Percentiles rank a stretch among this genome's conserved stretches.
phyloP scores from a whole-genome alignment of 2,329 filamentous ascomycete species.

The Aspergillus phoenicis region DNA sequence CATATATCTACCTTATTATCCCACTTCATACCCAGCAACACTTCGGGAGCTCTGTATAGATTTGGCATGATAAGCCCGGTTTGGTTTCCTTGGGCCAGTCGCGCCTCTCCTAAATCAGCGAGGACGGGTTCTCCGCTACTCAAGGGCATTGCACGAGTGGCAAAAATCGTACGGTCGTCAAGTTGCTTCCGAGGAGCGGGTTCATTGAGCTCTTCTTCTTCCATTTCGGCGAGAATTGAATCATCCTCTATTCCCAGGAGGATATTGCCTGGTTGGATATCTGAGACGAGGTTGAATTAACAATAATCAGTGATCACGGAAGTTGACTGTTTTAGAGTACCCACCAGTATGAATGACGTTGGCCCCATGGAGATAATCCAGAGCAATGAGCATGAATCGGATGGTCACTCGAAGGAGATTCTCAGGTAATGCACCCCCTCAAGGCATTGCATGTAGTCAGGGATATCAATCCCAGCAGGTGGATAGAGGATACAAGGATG shows the following conservation, averaged over 20 bases:
- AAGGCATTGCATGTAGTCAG: conserved; percentile 27
- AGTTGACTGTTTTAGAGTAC: too few species aligned
- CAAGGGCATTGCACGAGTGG: conserved; percentile 39
- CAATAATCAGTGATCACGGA: too few species aligned
- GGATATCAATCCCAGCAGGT: conserved; percentile 21
- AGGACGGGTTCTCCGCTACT: conserved; percentile 39
- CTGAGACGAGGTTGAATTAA: too few species aligned
- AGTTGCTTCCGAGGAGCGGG: conserved; percentile 46
- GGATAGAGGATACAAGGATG: conserved; percentile 32
- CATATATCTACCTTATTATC: conserved; percentile 51
- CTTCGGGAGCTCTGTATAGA: conserved; percentile 35
- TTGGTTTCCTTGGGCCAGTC: conserved; percentile 36
- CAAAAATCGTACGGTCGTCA: conserved; percentile 43
- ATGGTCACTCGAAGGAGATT: conserved; percentile 51
- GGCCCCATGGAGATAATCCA: conserved; percentile 85
- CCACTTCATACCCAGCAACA: conserved; percentile 49
- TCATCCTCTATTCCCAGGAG: conserved; percentile 42
- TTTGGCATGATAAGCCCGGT: conserved; percentile 21
- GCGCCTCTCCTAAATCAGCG: conserved; percentile 51
- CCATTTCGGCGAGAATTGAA: conserved; percentile 37
- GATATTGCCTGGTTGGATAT: conserved; percentile 47
- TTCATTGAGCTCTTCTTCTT: conserved; percentile 39
- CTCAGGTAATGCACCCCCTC: conserved; percentile 26
- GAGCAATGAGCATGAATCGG: conserved; percentile 80
- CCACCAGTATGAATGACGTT: conserved; percentile 52